Percentiles rank a stretch among this genome's conserved stretches.
Evolutionary conservation across 2,329 filamentous ascomycete species (phyloP).

Genomic region (Colletotrichum nymphaeae): DNA sequence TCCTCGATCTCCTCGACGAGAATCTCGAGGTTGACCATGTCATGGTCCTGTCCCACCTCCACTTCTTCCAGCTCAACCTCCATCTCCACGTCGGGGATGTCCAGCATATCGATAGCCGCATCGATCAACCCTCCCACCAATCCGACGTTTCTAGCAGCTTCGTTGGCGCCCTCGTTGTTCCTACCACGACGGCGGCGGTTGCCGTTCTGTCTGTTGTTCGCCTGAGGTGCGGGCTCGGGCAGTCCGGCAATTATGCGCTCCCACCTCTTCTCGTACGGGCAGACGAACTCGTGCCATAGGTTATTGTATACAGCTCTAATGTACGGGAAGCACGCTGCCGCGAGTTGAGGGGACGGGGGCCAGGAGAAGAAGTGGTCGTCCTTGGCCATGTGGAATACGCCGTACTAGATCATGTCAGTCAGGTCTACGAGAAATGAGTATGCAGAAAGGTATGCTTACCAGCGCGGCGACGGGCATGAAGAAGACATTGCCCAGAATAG

Average conservation of each 20-base stretch:
- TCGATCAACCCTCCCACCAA: slow-evolving; percentile 39
- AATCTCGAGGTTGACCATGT: slow-evolving; percentile 1
- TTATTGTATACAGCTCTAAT: slow-evolving; percentile 57
- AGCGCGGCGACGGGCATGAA: slow-evolving; percentile 55
- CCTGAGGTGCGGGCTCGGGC: slow-evolving; percentile 34
- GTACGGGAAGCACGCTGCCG: slow-evolving; percentile 59
- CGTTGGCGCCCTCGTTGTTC: slow-evolving; percentile 31
- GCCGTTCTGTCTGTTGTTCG: slow-evolving; percentile 9
- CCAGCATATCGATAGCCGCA: slow-evolving; percentile 37
- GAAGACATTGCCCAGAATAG: slow-evolving; percentile 54
- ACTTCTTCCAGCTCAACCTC: slow-evolving; percentile 37
- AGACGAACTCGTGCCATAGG: slow-evolving; percentile 58
- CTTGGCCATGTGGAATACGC: slow-evolving; percentile 56
- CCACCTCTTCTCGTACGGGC: slow-evolving; percentile 59
- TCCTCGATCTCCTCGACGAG: slow-evolving; percentile 50
- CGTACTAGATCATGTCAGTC: slow-evolving; percentile 53
- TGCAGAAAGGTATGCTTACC: slow-evolving; percentile 43
- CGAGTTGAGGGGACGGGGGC: slow-evolving; percentile 65
- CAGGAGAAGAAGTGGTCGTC: slow-evolving; percentile 59
- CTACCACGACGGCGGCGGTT: slow-evolving; percentile 16
- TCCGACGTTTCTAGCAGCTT: slow-evolving; percentile 27
- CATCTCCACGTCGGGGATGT: slow-evolving; percentile 40
- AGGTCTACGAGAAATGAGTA: slow-evolving; percentile 3
- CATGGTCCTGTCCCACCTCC: slow-evolving; percentile 51
- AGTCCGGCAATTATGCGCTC: slow-evolving; percentile 59